These are phyloP conservation scores for Pestalotiopsis sp. DNA, from an alignment of 2,329 filamentous ascomycete species.

Conservation along the genomic window DNA sequence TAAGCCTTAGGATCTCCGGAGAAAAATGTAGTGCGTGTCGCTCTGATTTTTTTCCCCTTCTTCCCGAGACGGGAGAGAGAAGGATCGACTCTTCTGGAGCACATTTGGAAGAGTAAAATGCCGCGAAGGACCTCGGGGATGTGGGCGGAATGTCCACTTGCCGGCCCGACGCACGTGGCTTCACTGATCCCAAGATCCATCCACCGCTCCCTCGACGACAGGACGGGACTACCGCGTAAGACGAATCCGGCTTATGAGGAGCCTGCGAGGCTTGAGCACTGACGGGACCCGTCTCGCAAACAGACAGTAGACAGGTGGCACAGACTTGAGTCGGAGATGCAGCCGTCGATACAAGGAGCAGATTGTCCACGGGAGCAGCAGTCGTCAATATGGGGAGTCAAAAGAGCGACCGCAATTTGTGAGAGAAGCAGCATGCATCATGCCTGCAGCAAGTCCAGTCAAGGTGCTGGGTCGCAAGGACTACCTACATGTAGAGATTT, in stretches of 20 bases:
- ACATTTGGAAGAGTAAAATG: neutral
- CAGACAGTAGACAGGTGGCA: neutral
- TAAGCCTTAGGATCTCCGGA: neutral
- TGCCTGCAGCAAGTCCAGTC: too few species aligned
- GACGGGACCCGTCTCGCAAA: neutral
- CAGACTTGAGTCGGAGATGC: neutral
- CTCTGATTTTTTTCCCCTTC: neutral
- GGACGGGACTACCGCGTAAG: neutral
- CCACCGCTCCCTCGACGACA: neutral
- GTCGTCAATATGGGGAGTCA: too few species aligned
- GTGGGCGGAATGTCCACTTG: neutral
- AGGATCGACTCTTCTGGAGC: neutral
- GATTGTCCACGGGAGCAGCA: too few species aligned
- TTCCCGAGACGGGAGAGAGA: neutral
- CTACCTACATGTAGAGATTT: neutral
- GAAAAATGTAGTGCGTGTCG: neutral
- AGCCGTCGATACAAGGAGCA: too few species aligned
- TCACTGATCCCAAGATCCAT: neutral
- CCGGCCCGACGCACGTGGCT: neutral
- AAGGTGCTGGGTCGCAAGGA: neutral
- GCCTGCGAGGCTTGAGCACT: neutral
- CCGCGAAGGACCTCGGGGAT: neutral
- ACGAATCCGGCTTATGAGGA: neutral
- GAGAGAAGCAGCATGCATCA: too few species aligned
- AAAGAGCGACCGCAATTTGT: too few species aligned